These are phyloP conservation scores for Claviceps sp. DNA, from an alignment of 2,329 filamentous ascomycete species.

Conservation along the genomic window DNA sequence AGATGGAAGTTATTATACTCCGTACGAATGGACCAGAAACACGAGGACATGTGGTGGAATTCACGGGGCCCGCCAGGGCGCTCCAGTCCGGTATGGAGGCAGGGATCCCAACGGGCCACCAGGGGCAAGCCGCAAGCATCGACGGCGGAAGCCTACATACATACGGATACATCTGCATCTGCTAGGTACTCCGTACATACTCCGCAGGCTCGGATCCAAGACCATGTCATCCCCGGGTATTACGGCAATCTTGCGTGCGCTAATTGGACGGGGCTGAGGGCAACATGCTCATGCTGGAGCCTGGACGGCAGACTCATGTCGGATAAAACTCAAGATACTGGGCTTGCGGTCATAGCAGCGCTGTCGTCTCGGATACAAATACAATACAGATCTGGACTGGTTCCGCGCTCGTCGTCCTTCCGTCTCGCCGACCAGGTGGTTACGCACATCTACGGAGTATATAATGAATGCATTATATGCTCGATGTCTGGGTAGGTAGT, in stretches of 20 bases:
- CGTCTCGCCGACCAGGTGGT: neutral
- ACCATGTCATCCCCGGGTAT: neutral
- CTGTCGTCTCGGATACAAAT: neutral
- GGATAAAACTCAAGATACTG: neutral
- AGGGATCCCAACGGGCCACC: neutral
- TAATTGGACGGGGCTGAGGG: neutral
- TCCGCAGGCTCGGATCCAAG: neutral
- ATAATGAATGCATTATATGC: too few relatives aligned
- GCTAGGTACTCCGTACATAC: too few relatives aligned
- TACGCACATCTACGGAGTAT: neutral
- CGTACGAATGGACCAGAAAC: too few relatives aligned
- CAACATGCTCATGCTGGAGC: neutral
- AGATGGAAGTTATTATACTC: too few relatives aligned
- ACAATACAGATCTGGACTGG: neutral
- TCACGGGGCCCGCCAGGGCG: neutral
- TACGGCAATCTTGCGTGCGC: neutral
- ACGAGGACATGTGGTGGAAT: neutral
- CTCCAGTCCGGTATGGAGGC: neutral
- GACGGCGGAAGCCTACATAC: too few relatives aligned
- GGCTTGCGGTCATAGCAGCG: neutral
- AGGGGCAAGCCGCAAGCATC: too few relatives aligned
- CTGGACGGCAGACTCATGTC: neutral
- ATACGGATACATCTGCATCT: too few relatives aligned
- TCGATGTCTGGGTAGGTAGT: too few relatives aligned
- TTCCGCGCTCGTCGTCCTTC: neutral